Conservation (phyloP, 1,284 basidiomycete species). For the Macrocystidia cucumis region DNA sequence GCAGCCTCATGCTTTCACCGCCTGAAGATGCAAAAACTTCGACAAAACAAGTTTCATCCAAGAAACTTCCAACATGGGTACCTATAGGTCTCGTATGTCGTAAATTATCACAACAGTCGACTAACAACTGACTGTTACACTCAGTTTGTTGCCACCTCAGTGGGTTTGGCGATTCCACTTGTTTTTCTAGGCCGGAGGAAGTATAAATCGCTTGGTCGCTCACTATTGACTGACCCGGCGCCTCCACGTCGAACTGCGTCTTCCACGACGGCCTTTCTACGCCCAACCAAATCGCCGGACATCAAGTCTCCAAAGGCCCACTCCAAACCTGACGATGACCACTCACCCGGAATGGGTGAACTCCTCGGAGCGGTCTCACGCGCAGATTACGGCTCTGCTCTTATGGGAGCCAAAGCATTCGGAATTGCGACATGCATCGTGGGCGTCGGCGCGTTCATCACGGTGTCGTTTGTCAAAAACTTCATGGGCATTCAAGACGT, state of each 20-base stretch:
- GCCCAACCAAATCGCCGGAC: not conserved
- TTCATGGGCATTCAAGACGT: conserved; percentile 28
- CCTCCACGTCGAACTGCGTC: conserved; percentile 13
- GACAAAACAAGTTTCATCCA: not conserved
- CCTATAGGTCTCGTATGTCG: conserved; percentile 21
- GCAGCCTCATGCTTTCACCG: not conserved
- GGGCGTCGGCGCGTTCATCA: conserved; percentile 19
- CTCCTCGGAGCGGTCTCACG: conserved; percentile 24
- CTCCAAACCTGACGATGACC: conserved; percentile 13
- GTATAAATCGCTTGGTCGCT: conserved; percentile 11
- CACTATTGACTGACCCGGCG: conserved; percentile 12
- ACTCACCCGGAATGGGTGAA: conserved; percentile 18
- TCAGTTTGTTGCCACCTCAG: conserved; percentile 25
- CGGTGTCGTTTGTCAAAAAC: conserved; percentile 23
- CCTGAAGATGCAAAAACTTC: not conserved
- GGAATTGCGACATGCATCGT: conserved; percentile 32
- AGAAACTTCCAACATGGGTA: conserved; percentile 18
- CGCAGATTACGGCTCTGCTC: conserved; percentile 22
- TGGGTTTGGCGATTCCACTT: conserved; percentile 25
- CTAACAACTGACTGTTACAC: not conserved
- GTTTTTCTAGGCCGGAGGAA: conserved; percentile 22
- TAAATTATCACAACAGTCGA: not conserved
- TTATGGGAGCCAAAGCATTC: conserved; percentile 31
- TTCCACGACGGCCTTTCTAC: not conserved
- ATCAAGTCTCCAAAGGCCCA: conserved; percentile 2